phyloP scores from a whole-genome alignment of 805 yeast genomes.

The Tetrapisispora phaffii region DNA sequence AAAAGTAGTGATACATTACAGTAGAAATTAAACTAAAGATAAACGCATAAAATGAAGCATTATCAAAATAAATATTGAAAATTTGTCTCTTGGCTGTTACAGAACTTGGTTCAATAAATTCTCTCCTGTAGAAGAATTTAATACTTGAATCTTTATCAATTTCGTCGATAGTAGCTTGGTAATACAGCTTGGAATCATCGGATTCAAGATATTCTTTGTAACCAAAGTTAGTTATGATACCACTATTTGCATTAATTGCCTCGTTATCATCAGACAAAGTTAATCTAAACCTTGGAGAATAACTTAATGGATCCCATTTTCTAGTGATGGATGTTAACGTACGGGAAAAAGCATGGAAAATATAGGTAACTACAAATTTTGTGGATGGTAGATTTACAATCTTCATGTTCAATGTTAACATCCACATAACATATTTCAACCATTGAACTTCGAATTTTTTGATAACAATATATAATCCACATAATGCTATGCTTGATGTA shows the following conservation, averaged over 20 bases:
- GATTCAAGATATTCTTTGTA: constrained; percentile 13
- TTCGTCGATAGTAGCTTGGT: constrained; percentile 23
- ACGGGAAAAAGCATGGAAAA: constrained; percentile 24
- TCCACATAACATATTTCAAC: constrained; percentile 23
- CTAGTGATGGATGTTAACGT: constrained; percentile 18
- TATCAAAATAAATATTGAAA: constrained; percentile 29
- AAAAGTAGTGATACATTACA: constrained; percentile 19
- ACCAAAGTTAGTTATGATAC: constrained; percentile 24
- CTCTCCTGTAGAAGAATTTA: constrained; percentile 8
- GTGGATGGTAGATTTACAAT: constrained; percentile 30
- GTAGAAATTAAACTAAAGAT: constrained; percentile 12
- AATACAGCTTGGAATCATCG: constrained; percentile 7
- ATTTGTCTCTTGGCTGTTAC: constrained; percentile 26
- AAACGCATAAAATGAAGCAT: constrained; percentile 23
- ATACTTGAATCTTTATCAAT: constrained; percentile 13
- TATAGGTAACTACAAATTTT: constrained; percentile 23
- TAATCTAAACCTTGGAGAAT: constrained; percentile 33
- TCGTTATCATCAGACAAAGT: constrained; percentile 34
- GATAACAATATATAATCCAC: constrained; percentile 31
- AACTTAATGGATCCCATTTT: constrained; percentile 19
- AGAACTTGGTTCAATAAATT: constrained; percentile 11
- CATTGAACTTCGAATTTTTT: constrained; percentile 24
- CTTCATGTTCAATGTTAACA: constrained; percentile 31
- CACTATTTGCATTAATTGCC: constrained; percentile 32
- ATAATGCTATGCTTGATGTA: constrained; percentile 31